Conservation (phyloP, 2,329 filamentous ascomycete genomes). For the Pestalotiopsis fici region DNA sequence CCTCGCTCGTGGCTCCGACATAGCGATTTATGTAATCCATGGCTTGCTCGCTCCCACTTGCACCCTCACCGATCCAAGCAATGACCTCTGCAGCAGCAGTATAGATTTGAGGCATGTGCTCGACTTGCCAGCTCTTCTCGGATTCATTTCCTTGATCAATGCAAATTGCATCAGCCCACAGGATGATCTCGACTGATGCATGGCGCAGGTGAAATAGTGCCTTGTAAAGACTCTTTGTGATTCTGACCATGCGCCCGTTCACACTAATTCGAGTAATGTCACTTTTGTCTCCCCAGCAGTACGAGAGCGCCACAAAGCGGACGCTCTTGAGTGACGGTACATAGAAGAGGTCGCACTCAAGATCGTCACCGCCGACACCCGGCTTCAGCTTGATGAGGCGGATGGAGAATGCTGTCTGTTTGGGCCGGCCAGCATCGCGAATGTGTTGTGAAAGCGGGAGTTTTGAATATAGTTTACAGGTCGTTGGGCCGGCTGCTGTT, state of each 20-base stretch:
- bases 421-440: background rate
- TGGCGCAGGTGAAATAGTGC: background rate
- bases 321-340: background rate
- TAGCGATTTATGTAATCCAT: background rate
- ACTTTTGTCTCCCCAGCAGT: background rate
- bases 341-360: slow-evolving; percentile 3
- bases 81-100: background rate
- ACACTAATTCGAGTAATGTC: background rate
- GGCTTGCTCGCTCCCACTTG: background rate
- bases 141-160: background rate
- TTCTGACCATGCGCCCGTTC: background rate
- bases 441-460: background rate
- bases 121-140: background rate
- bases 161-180: slow-evolving; percentile 1
- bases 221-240: background rate
- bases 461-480: background rate
- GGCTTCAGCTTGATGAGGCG: slow-evolving; percentile 1
- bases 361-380: background rate
- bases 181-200: background rate
- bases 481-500: too few species aligned
- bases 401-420: background rate
- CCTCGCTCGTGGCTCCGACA: background rate
- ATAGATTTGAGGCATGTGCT: slow-evolving; percentile 3
- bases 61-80: background rate
- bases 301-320: background rate